Base-by-base conservation (phyloP, 2,329 filamentous ascomycete species). In the Metarhizium humberi region DNA sequence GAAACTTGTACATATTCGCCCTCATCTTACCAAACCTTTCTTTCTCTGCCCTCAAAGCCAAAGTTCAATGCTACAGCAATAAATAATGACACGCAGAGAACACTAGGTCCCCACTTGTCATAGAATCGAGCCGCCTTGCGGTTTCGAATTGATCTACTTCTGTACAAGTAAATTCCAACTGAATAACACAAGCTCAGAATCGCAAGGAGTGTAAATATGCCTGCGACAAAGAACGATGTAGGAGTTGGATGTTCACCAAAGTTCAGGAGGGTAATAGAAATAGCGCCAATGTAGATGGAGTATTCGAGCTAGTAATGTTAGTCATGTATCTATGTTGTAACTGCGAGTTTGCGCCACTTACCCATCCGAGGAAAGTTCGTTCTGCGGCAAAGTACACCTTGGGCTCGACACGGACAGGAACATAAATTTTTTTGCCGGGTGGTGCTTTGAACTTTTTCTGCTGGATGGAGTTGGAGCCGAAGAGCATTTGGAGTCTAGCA, bases 301-400 rank as follows among this genome's bases (percentile, higher is more conserved):
- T 95, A 97, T 71, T 99, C 92, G 64, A 99, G 87, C 88, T 88
- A 4, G 6, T 29, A 20, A 43, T 10, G 38, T 36, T 11, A 40
- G 34, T 43, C 29, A 29, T 29, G n/a, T 43, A 8, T n/a, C 6
- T 51, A 16, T 14, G 11, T 6, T 30, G n/a, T 20, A 11, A 36
- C 13, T 13, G 46, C 20, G 3, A 6, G 14, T 25, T 45, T 10
- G 25, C 11, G 45, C 30, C 18, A 74, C 83, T 75, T 73, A 88
- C 85, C 91, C 94, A 99, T 59, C 90, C 89, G 56, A 99, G 80
- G 73, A 96, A 99, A 1, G 94, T 99, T 60, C 94, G 84, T 72
- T 99, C 94, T 1, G 91, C 92, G 25, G 94, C 94, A 68, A 99
- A 96, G 71, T 91, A 96, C 52, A 99, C 94, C 74, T 99, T 99